Evolutionary conservation across 1,284 basidiomycete species (phyloP), one percentile per base, ranked within the genome.

Genomic region (Omphalotus olearius): DNA sequence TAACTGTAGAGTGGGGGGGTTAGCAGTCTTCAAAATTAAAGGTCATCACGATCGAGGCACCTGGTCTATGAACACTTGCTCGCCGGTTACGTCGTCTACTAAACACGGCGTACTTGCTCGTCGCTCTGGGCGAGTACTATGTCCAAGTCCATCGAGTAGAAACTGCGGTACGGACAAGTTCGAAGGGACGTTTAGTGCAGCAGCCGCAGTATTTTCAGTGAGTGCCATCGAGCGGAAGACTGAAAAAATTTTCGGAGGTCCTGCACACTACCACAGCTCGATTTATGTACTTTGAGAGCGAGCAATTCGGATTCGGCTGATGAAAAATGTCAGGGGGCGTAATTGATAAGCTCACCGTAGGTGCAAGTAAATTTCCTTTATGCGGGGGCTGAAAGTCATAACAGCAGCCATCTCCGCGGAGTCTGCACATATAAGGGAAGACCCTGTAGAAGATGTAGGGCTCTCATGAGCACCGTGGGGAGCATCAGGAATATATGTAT

Each of bases 141-240:
- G 58, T 3, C 16, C 18, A 38, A 25, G 51, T 18, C 50, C 36
- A 48, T 62, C 61, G 25, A 62, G 49, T 5, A 62, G 52, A 45
- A 61, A 62, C 40, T 60, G 56, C 0, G 61, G 57, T 20, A 62
- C 55, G 5, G 56, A 61, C 13, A 62, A 45, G 44, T 59, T 49
- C 6, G 53, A 48, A 5, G 57, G 57, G 6, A 57, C 47, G 35
- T 46, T 28, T 10, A 42, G 9, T 10, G 48, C 36, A 44, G 56
- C 25, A 18, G 36, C 36, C 18, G 16, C 23, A 41, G 52, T 36
- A 47, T 38, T 17, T 37, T 52, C 52, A 36, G 17, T 46, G 43
- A 45, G 28, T 35, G 53, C 38, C 52, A 55, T 53, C 46, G 45
- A 46, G 37, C 16, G 14, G 26, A 36, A 33, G 10, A 30, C 28